Evolutionary conservation across 345 rosid species (phyloP).

Genomic region (Capsella bursapastoris): DNA sequence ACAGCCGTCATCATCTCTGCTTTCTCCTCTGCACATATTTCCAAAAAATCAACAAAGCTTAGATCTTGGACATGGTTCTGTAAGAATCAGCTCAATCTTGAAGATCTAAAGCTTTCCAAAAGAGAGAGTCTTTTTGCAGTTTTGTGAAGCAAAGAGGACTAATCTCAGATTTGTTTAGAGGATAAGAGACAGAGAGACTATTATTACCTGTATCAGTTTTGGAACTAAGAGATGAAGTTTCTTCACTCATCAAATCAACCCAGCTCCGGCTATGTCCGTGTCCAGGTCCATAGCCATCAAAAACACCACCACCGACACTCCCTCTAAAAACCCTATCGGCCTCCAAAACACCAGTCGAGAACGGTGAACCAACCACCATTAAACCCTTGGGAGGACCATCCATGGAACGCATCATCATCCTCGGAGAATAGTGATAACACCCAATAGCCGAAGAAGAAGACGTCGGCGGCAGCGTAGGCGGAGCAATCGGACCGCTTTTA

Average conservation of each 20-base stretch:
- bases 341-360: constrained; percentile 75
- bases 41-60: constrained; percentile 24
- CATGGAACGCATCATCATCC: constrained; percentile 51
- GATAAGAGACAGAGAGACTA: background rate
- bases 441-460: constrained; percentile 40
- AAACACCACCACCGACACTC: constrained; percentile 44
- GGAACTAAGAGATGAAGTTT: constrained; percentile 56
- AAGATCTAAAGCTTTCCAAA: constrained; percentile 1
- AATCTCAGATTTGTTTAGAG: constrained; percentile 5
- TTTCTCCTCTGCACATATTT: constrained; percentile 61
- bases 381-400: constrained; percentile 57
- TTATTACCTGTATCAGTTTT: constrained; percentile 51
- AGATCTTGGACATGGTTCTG: constrained; percentile 25
- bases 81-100: constrained; percentile 13
- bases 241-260: constrained; percentile 65
- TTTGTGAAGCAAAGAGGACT: background rate
- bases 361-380: constrained; percentile 61
- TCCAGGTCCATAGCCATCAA: constrained; percentile 38
- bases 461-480: constrained; percentile 43
- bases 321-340: constrained; percentile 61
- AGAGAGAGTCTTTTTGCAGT: background rate
- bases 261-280: constrained; percentile 58
- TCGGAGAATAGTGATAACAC: constrained; percentile 56
- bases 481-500: constrained; percentile 82
- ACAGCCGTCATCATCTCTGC: constrained; percentile 42